phyloP scores from a whole-genome alignment of 2,329 filamentous ascomycete genomes.

The Talaromyces sp. region DNA sequence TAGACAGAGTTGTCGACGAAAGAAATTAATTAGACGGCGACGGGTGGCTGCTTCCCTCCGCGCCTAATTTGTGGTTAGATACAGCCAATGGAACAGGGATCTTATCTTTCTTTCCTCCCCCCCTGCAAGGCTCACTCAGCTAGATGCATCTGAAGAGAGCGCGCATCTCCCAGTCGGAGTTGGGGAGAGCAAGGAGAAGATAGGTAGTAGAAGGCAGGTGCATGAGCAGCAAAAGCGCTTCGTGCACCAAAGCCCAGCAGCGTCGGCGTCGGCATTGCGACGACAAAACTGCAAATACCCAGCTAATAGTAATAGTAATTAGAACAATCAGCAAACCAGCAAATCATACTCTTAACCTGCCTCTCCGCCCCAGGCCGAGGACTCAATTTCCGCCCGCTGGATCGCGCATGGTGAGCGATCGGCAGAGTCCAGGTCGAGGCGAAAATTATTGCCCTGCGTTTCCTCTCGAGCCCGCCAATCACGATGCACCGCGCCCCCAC shows the following conservation, averaged over 20 bases:
- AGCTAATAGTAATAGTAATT: background rate
- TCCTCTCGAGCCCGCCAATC: background rate
- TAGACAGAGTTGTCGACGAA: background rate
- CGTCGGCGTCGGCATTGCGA: background rate
- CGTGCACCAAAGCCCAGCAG: background rate
- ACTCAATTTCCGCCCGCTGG: background rate
- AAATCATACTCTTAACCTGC: background rate
- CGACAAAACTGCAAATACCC: background rate
- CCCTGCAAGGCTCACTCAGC: background rate
- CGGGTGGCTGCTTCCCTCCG: background rate
- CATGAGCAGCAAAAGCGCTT: background rate
- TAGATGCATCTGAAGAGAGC: background rate
- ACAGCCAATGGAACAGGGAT: background rate
- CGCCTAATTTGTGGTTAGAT: background rate
- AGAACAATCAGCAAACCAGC: background rate
- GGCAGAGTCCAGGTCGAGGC: background rate
- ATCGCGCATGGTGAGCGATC: background rate
- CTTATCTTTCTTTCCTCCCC: background rate
- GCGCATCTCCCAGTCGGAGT: background rate
- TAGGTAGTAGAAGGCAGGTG: background rate
- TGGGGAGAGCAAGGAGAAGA: background rate
- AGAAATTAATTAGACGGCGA: background rate
- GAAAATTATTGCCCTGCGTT: background rate
- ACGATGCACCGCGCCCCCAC: background rate
- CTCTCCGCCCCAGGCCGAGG: background rate